These are phyloP conservation scores for Hansenula lynferdii DNA, from an alignment of 1,139 yeast genomes.

Conservation along the genomic window DNA sequence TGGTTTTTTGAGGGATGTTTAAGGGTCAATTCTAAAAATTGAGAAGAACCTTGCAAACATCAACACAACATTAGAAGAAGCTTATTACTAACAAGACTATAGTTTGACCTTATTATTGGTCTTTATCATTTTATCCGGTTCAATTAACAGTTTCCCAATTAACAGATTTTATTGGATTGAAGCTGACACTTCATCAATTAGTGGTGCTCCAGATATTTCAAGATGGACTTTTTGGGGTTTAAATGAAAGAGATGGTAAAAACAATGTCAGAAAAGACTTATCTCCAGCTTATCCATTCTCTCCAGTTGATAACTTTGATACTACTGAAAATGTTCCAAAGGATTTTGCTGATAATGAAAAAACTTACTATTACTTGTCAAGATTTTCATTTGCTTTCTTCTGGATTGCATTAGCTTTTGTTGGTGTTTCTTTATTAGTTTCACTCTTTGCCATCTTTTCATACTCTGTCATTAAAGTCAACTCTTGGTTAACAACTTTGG, in stretches of 20 bases:
- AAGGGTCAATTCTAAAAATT: neutral
- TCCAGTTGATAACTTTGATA: conserved; percentile 64
- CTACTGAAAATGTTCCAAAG: conserved; percentile 44
- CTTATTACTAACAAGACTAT: neutral
- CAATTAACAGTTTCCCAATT: conserved; percentile 55
- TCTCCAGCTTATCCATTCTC: conserved; percentile 64
- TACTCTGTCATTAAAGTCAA: conserved; percentile 46
- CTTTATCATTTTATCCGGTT: conserved; percentile 63
- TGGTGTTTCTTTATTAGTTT: conserved; percentile 39
- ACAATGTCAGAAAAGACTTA: conserved; percentile 30
- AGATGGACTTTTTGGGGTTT: conserved; percentile 88
- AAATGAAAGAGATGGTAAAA: conserved; percentile 26
- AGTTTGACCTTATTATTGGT: conserved; percentile 44
- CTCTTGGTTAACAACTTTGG: conserved; percentile 47
- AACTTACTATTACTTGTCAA: conserved; percentile 61
- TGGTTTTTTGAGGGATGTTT: neutral
- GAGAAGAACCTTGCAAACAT: too few relatives aligned
- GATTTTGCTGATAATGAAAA: conserved; percentile 52
- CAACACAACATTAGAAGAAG: neutral
- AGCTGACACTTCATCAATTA: conserved; percentile 58
- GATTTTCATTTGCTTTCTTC: conserved; percentile 66
- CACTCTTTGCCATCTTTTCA: conserved; percentile 37
- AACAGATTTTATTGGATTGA: conserved; percentile 65
- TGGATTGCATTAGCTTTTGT: conserved; percentile 57
- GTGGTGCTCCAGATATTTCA: conserved; percentile 47